Conservation (phyloP, 805 yeast genomes). For the Candida germanica region DNA sequence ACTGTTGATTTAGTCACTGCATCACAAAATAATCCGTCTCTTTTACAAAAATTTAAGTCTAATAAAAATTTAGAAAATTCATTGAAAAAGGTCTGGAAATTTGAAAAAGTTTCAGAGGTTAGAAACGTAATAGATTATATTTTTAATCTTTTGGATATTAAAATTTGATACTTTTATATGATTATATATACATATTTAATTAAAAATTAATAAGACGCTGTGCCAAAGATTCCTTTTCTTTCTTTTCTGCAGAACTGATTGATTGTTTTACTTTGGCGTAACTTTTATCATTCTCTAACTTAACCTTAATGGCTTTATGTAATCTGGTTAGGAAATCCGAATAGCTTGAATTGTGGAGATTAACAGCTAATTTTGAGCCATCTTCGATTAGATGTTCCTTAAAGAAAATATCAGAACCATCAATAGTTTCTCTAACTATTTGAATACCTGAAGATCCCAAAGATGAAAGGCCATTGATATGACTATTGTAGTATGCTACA, state of each 20-base stretch:
- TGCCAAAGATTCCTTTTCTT: constrained; percentile 36
- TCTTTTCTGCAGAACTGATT: constrained; percentile 22
- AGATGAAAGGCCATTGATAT: constrained; percentile 25
- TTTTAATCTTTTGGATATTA: too few relatives aligned
- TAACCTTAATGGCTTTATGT: constrained; percentile 60
- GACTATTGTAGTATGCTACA: constrained; percentile 47
- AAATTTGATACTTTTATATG: too few relatives aligned
- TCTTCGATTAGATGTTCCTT: constrained; percentile 73
- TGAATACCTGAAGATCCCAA: constrained; percentile 45
- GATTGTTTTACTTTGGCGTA: constrained; percentile 27
- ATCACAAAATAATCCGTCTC: constrained; percentile 4
- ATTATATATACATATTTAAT: too few relatives aligned
- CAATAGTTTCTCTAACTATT: constrained; percentile 62
- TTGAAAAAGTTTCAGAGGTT: constrained; percentile 1
- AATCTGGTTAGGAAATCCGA: constrained; percentile 64
- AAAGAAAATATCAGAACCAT: constrained; percentile 53
- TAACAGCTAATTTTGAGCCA: constrained; percentile 34
- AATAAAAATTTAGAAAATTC: constrained; percentile 6
- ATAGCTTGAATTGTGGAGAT: constrained; percentile 46
- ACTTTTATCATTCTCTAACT: constrained; percentile 45
- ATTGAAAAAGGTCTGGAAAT: constrained; percentile 2
- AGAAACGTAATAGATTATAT: too few relatives aligned
- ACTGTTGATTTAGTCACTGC: constrained; percentile 12
- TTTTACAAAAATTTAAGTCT: constrained; percentile 1
- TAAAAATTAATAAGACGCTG: constrained; percentile 39